Percentiles rank a stretch among this genome's conserved stretches.
phyloP scores from a whole-genome alignment of 2,329 filamentous ascomycete species.

The Colletotrichum filicis region DNA sequence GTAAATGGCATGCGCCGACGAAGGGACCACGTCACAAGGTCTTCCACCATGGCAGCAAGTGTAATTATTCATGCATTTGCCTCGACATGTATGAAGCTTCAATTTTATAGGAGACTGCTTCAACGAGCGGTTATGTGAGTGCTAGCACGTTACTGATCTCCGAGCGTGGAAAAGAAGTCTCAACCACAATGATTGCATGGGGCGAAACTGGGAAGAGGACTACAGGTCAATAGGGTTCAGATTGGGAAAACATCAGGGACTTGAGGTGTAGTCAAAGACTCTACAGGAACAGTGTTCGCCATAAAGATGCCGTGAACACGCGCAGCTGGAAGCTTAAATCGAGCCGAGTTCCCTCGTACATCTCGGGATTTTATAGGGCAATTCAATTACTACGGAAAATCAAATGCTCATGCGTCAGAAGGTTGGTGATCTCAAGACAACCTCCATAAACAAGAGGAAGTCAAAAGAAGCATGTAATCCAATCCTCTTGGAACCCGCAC shows the following conservation, averaged over 20 bases:
- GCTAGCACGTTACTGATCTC: slow-evolving; percentile 29
- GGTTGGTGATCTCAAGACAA: neutral
- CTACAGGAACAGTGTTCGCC: too few relatives aligned
- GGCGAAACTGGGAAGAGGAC: neutral
- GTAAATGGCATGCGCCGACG: neutral
- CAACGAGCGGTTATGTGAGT: slow-evolving; percentile 39
- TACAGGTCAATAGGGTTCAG: too few relatives aligned
- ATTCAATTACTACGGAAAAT: neutral
- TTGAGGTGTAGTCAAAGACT: neutral
- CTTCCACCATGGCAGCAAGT: slow-evolving; percentile 16
- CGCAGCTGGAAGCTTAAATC: too few relatives aligned
- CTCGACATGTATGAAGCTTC: slow-evolving; percentile 34
- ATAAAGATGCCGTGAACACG: too few relatives aligned
- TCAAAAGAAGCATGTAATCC: neutral
- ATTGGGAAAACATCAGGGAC: too few relatives aligned
- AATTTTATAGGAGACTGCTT: slow-evolving; percentile 38
- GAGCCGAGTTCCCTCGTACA: too few relatives aligned
- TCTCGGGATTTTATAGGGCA: too few relatives aligned
- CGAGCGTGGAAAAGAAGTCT: neutral
- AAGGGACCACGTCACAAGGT: slow-evolving; percentile 7
- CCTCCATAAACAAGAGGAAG: neutral
- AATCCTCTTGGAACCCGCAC: neutral
- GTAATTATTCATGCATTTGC: slow-evolving; percentile 24
- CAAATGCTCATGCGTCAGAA: neutral
- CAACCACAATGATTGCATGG: neutral